These are phyloP conservation scores for Coffea eugenioides DNA, from an alignment of 257 asterid genomes.

Conservation along the genomic window DNA sequence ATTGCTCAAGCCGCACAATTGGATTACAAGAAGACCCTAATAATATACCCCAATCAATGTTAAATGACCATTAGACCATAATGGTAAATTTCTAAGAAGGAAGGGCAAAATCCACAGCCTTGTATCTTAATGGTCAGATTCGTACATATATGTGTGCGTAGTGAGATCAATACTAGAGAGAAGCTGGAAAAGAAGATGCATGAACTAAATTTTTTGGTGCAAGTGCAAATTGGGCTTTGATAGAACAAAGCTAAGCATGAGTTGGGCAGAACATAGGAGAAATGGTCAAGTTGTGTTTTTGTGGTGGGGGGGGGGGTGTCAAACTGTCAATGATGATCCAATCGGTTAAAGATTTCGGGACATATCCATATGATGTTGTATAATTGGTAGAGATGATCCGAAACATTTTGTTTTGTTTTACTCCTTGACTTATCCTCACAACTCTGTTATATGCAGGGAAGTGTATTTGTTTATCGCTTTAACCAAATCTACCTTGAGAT, in stretches of 20 bases:
- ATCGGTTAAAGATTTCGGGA: conserved; percentile 8
- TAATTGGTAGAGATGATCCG: not conserved
- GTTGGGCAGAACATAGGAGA: not conserved
- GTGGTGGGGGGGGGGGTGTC: not conserved
- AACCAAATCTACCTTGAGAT: conserved; percentile 12
- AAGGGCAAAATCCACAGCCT: too few species aligned
- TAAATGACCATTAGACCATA: not conserved
- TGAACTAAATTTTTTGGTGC: not conserved
- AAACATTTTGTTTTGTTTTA: not conserved
- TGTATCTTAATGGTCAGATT: not conserved
- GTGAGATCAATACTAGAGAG: not conserved
- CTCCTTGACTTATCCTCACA: conserved; percentile 6
- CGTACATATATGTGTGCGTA: not conserved
- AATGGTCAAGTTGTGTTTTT: not conserved
- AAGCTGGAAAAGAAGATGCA: not conserved
- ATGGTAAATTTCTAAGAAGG: too few species aligned
- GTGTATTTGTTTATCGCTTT: not conserved
- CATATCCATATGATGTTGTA: conserved; percentile 12
- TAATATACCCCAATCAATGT: not conserved
- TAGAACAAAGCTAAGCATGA: conserved; percentile 10
- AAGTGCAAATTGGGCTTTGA: conserved; percentile 1
- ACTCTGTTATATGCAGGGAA: not conserved
- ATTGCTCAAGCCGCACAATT: not conserved
- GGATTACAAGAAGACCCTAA: not conserved
- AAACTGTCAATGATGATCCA: not conserved